These are phyloP conservation scores for Cardamine occulta DNA, from an alignment of 345 rosid species.

Conservation along the genomic window DNA sequence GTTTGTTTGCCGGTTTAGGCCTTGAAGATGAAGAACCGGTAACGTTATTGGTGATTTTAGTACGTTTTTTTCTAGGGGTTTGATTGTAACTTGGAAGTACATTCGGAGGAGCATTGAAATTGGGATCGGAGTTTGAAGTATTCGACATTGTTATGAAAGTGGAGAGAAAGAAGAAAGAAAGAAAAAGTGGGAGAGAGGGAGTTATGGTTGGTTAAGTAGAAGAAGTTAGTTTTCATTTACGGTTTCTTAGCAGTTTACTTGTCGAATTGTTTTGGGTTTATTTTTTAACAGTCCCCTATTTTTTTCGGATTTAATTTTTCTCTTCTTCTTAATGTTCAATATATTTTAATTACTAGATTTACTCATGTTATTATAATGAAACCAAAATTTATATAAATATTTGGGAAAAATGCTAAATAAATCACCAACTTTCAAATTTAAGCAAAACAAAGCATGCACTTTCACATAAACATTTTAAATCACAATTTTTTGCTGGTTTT, in stretches of 20 bases:
- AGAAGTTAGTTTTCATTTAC: conserved; percentile 28
- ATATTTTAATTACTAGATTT: no score
- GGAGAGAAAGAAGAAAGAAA: background rate
- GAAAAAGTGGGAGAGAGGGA: conserved; percentile 34
- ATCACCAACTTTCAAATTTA: no score
- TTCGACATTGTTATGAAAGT: conserved; percentile 13
- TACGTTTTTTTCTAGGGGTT: conserved; percentile 53
- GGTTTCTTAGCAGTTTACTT: conserved; percentile 32
- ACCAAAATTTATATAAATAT: no score
- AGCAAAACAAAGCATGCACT: no score
- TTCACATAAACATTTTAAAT: no score
- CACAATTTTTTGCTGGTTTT: no score
- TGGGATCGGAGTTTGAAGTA: conserved; percentile 40
- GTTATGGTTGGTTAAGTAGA: conserved; percentile 46
- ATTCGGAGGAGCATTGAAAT: conserved; percentile 8
- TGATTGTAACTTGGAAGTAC: conserved; percentile 30
- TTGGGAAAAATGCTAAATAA: no score
- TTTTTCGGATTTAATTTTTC: background rate
- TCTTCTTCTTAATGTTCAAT: background rate
- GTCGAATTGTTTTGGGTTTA: conserved; percentile 5
- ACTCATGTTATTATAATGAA: background rate
- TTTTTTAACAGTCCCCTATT: background rate
- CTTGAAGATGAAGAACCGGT: conserved; percentile 4
- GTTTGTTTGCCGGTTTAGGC: conserved; percentile 48
- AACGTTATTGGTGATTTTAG: conserved; percentile 42